phyloP scores from a whole-genome alignment of 2,329 filamentous ascomycete species.

The Aspergillus ibericus region DNA sequence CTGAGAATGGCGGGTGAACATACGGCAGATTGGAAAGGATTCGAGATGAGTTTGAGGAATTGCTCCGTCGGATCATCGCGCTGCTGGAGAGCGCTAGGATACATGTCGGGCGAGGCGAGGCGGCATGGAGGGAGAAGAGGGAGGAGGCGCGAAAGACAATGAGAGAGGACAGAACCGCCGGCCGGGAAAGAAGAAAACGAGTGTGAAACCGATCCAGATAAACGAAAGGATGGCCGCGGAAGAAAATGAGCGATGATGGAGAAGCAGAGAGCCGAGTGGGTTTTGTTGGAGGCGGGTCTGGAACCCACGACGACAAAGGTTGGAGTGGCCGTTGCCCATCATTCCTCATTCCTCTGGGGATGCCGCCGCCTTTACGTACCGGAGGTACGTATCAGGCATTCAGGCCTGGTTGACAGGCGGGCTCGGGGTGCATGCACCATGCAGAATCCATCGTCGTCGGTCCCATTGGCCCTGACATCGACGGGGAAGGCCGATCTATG shows the following conservation, averaged over 20 bases:
- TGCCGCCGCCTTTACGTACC: background rate
- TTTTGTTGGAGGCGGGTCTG: constrained; percentile 14
- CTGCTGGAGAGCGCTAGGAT: constrained; percentile 24
- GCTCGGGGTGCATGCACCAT: background rate
- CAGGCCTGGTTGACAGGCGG: background rate
- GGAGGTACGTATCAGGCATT: background rate
- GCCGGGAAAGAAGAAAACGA: background rate
- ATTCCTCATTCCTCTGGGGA: background rate
- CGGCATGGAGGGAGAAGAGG: constrained; percentile 18
- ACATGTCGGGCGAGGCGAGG: constrained; percentile 25
- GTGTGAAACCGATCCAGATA: constrained; percentile 1
- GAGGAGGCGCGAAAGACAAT: constrained; percentile 12
- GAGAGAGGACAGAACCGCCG: background rate
- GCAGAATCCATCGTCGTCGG: background rate
- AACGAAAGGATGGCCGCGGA: background rate
- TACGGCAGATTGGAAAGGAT: constrained; percentile 48
- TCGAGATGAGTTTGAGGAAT: constrained; percentile 46
- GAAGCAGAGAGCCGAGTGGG: constrained; percentile 1
- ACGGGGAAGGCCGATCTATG: background rate
- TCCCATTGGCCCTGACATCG: background rate
- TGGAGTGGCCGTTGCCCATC: background rate
- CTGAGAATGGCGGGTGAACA: constrained; percentile 16
- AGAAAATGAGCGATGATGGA: constrained; percentile 1
- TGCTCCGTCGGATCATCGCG: constrained; percentile 35
- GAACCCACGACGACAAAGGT: constrained; percentile 5